Percentiles rank a stretch among this genome's conserved stretches.
Evolutionary conservation across 106 monocot species (phyloP).

Genomic region (Dendrobium chrysotoxum): DNA sequence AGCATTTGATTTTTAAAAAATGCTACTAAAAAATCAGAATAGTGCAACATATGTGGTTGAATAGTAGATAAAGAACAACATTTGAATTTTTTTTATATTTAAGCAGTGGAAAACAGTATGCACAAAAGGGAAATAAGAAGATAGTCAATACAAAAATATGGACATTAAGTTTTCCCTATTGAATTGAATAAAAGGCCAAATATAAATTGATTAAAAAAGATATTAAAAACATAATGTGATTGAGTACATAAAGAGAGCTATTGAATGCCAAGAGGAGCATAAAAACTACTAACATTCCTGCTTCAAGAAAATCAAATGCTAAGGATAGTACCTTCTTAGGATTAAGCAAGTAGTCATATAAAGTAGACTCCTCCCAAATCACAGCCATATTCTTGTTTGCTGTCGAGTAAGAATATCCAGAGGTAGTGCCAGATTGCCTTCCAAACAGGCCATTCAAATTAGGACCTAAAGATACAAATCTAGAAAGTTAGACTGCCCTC

Average conservation of each 20-base stretch:
- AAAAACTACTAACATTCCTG: background rate
- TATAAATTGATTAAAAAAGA: too few relatives aligned
- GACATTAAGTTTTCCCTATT: too few relatives aligned
- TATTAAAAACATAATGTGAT: too few relatives aligned
- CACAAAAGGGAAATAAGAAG: too few relatives aligned
- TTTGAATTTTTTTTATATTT: too few relatives aligned
- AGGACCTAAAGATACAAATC: constrained; percentile 11
- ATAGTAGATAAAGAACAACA: too few relatives aligned
- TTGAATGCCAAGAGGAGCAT: background rate
- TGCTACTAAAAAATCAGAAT: background rate
- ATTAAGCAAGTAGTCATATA: constrained; percentile 35
- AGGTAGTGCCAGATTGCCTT: constrained; percentile 27
- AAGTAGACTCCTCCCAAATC: constrained; percentile 25
- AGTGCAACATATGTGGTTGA: too few relatives aligned
- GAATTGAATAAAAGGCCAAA: too few relatives aligned
- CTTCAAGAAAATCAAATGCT: background rate
- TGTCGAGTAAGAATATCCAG: constrained; percentile 31
- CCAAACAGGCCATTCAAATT: constrained; percentile 35
- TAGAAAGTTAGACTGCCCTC: background rate
- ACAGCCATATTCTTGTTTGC: constrained; percentile 37
- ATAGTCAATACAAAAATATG: too few relatives aligned
- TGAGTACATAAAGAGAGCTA: background rate
- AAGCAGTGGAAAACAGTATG: too few relatives aligned
- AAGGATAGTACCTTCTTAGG: constrained; percentile 26
- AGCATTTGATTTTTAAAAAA: background rate